Evolutionary conservation across 2,329 filamentous ascomycete species (phyloP).

Genomic region (Trichoderma cornu-damae): DNA sequence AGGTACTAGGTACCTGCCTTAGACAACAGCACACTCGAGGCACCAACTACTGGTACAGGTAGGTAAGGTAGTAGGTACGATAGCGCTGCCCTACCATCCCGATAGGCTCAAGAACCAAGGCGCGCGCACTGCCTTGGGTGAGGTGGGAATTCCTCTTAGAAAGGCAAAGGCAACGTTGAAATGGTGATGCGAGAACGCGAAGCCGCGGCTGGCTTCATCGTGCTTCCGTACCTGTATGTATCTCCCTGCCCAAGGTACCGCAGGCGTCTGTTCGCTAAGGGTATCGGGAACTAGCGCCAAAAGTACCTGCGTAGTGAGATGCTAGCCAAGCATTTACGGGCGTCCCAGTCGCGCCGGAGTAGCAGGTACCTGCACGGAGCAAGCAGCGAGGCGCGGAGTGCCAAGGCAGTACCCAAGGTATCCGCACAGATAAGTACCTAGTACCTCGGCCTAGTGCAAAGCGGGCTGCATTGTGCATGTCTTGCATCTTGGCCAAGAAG

Average conservation of each 20-base stretch:
- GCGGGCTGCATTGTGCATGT: constrained; percentile 7
- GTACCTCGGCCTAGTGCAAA: constrained; percentile 8
- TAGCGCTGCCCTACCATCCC: no score
- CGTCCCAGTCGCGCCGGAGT: no score
- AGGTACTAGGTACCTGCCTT: no score
- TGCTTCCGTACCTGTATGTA: constrained; percentile 2
- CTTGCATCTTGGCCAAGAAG: constrained; percentile 9
- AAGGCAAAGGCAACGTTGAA: background rate
- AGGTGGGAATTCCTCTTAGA: background rate
- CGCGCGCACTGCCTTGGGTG: no score
- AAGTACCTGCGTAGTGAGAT: background rate
- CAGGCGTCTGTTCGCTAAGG: background rate
- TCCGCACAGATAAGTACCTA: no score
- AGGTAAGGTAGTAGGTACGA: no score
- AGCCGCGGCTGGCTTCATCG: background rate
- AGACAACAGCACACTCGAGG: no score
- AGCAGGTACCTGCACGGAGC: background rate
- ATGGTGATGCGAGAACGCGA: background rate
- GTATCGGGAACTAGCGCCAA: background rate
- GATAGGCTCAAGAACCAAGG: no score
- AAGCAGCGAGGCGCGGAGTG: background rate
- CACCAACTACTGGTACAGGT: no score
- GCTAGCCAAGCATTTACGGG: background rate
- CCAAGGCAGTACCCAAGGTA: background rate
- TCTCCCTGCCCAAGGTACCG: no score